Evolutionary conservation across 176 grass and related monocot species (phyloP).

Genomic region (Saccharum officinarum): DNA sequence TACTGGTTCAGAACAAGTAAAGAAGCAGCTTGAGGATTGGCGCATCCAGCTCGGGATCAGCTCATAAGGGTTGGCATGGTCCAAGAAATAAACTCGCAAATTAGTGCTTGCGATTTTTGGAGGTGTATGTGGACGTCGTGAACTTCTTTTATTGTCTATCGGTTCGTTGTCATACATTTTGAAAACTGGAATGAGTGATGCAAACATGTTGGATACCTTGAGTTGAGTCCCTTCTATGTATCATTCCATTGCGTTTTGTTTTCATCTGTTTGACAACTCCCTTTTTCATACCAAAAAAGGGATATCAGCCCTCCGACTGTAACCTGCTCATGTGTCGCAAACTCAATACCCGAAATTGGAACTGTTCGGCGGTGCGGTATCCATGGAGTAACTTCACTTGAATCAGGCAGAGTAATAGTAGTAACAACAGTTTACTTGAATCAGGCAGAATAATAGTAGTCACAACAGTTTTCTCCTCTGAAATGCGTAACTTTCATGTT

Average conservation of each 20-base stretch:
- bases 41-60: constrained; percentile 53
- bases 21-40: constrained; percentile 77
- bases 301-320: too few species aligned
- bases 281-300: too few species aligned
- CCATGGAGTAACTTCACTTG: too few species aligned
- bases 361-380: too few species aligned
- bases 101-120: constrained; percentile 25
- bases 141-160: not conserved
- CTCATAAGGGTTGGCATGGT: not conserved
- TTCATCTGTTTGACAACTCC: not conserved
- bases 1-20: constrained; percentile 76
- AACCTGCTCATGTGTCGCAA: too few species aligned
- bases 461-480: too few species aligned
- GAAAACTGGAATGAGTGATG: not conserved
- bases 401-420: too few species aligned
- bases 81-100: constrained; percentile 23
- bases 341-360: too few species aligned
- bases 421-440: too few species aligned
- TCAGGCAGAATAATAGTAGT: too few species aligned
- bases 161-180: not conserved
- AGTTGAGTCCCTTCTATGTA: not conserved
- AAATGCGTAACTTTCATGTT: not conserved
- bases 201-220: not conserved
- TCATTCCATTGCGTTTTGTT: not conserved
- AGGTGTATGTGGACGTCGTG: constrained; percentile 19